Base-by-base conservation (phyloP, 371 early-diverging fungal genomes). In the Syncephalastrum racemosum region DNA sequence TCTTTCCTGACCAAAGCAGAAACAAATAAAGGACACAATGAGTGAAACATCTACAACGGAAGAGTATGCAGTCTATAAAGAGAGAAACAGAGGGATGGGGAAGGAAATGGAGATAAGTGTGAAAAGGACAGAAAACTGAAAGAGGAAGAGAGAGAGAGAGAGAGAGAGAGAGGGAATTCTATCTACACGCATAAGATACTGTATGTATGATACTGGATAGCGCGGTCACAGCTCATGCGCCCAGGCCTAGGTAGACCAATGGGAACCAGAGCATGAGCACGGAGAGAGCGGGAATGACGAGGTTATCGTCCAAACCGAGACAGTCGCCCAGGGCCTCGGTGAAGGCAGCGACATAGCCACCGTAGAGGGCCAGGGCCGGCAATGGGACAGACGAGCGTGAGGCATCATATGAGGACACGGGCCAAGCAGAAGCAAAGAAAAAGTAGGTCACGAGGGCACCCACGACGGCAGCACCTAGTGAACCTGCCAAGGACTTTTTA, bases 401-500 rank as follows among this genome's bases (percentile, higher is more conserved):
- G 4, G 46, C 42, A 41, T 63, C 42, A 61, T 68, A 77, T 4
- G 68, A 66, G 49, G 65, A 52, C 19, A 44, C 27, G 23, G 27
- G 44, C 42, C 52, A 48, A 25, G 49, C 46, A 23, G 51, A 7
- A 16, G 67, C 60, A 64, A 64, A 74, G 60, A 75, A 82, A 10
- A 58, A 25, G 52, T 56, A 72, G 19, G 79, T 80, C 55, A 77
- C 74, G 36, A 79, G 62, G 2, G 62, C 27, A 15, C 83, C 83
- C 2, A 64, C 55, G 12, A 62, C 36, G 13, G 65, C 56, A 3
- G 83, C 79, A 31, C 76, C 80, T 27, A 73, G 51, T 22, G 73
- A 63, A 4, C 83, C 83, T 20, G 83, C 83, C 40, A 82, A 52
- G 2, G 79, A 73, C 56, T 82, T 82, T 10, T 74, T 74, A 24